These are phyloP conservation scores for Periglandula ipomoeae DNA, from an alignment of 2,329 filamentous ascomycete genomes.

Conservation along the genomic window DNA sequence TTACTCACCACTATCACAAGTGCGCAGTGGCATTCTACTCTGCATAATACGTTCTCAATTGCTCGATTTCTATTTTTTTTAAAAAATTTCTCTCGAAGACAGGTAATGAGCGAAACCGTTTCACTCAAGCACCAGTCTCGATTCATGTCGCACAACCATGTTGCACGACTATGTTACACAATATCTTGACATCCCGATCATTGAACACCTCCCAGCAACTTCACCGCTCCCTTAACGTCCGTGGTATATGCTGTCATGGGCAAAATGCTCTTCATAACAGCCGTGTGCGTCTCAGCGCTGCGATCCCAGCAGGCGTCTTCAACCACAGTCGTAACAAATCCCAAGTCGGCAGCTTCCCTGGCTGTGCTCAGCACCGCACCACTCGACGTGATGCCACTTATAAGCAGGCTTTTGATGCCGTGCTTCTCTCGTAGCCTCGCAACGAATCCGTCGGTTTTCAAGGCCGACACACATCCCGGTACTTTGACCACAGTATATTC, in stretches of 20 bases:
- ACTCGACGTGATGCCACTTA: slow-evolving; percentile 9
- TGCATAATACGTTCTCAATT: no score
- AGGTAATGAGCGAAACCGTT: no score
- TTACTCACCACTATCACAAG: no score
- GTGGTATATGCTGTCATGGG: slow-evolving; percentile 6
- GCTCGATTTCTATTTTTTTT: no score
- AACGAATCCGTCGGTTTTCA: slow-evolving; percentile 5
- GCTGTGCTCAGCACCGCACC: slow-evolving; percentile 11
- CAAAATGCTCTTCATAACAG: slow-evolving; percentile 3
- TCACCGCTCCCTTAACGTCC: not conserved
- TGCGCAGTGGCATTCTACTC: no score
- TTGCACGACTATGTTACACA: no score
- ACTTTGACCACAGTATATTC: slow-evolving; percentile 5
- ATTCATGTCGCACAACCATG: no score
- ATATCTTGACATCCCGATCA: no score
- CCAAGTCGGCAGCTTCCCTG: slow-evolving; percentile 10
- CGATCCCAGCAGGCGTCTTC: slow-evolving; percentile 9
- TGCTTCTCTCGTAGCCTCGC: slow-evolving; percentile 4
- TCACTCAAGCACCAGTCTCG: no score
- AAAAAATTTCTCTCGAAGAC: no score
- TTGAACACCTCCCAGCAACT: not conserved
- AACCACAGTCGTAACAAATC: slow-evolving; percentile 10
- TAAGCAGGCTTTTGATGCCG: slow-evolving; percentile 5
- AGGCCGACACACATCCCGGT: slow-evolving; percentile 8
- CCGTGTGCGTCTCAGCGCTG: slow-evolving; percentile 4